Base-by-base conservation (phyloP, 768 basidiomycete genomes). In the Collybia mongolica region DNA sequence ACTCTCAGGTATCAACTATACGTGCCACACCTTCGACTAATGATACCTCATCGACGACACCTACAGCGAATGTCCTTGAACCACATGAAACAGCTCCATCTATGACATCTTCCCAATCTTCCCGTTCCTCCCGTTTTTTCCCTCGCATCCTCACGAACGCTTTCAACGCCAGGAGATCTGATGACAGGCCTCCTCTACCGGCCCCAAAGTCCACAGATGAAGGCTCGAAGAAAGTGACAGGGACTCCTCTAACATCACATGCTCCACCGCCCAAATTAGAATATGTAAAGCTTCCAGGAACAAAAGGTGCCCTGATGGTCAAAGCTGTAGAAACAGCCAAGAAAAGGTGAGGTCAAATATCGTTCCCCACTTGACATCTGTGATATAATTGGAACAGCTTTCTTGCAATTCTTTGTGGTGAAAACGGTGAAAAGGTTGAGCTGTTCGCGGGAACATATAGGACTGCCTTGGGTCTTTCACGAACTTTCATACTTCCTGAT, bases 391-490 rank as follows among this genome's bases (percentile, higher is more conserved):
- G 37, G 44, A 47, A 19, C 53, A 93, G 91, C 66, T 96, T 95
- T 72, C 79, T 96, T 19, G 93, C 93, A 7, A 94, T 95, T 59
- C 79, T 96, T 0, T 95, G 93, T 56, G 93, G 93, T 17, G 93
- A 95, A 28, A 88, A 83, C 55, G 93, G 91, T 14, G 93, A 95
- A 72, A 92, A 94, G 61, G 92, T 96, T 41, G 93, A 96, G 61
- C 73, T 96, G 9, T 96, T 95, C 66, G 93, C 93, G 36, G 93
- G 93, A 22, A 93, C 93, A 9, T 90, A 90, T 57, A 78, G 88
- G 47, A 90, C 90, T n/a, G 91, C 93, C 5, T 80, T 95, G 12
- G 88, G 88, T 0, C 77, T 95, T 28, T 94, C 92, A n/a, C 81
- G 93, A 39, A 95, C 93, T 1, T 95, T 95, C 65, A 94, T 95